Percentiles rank a stretch among this genome's conserved stretches.
phyloP scores from a whole-genome alignment of 257 asterid genomes.

The Solanum lignicaule region DNA sequence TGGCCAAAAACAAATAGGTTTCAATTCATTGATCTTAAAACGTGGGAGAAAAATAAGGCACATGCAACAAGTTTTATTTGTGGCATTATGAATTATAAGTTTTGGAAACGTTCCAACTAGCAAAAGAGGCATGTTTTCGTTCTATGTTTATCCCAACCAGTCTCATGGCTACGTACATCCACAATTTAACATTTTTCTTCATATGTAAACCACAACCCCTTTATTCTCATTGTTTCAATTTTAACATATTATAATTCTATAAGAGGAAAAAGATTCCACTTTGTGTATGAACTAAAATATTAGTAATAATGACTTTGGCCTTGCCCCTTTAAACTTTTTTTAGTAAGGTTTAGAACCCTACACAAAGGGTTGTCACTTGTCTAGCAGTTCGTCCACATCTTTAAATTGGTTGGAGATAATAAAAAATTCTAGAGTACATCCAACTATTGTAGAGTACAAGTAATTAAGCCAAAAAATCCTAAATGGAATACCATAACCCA shows the following conservation, averaged over 20 bases:
- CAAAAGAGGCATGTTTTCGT: background rate
- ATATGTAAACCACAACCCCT: background rate
- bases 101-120: background rate
- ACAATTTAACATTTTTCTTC: background rate
- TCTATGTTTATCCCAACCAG: conserved; percentile 15
- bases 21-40: background rate
- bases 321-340: background rate
- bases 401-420: background rate
- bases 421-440: too few relatives aligned
- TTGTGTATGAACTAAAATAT: background rate
- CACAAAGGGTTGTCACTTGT: background rate
- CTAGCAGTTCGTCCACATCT: background rate
- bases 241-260: background rate
- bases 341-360: background rate
- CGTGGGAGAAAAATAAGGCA: background rate
- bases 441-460: too few relatives aligned
- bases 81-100: background rate
- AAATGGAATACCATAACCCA: too few relatives aligned
- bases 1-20: background rate
- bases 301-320: background rate
- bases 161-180: conserved; percentile 2
- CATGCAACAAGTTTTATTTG: background rate
- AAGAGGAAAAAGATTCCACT: background rate
- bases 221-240: background rate
- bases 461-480: too few relatives aligned